Evolutionary conservation across 108 stramenopile genomes (phyloP).

Genomic region (Cyclotella cryptica): DNA sequence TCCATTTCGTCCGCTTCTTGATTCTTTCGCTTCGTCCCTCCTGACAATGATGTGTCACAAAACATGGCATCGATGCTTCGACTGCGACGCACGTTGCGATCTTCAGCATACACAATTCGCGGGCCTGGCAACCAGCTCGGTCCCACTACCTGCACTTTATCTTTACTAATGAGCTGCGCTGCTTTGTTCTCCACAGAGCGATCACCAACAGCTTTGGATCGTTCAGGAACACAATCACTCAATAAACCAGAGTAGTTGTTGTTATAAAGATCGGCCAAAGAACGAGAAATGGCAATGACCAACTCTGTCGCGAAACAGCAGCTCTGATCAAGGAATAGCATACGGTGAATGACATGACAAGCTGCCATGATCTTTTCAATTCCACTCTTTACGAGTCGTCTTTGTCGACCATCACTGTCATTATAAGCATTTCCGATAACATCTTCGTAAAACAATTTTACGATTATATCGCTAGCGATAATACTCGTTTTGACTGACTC

Average conservation of each 20-base stretch:
- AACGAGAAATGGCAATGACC: slow-evolving; percentile 29
- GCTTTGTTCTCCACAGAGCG: not conserved
- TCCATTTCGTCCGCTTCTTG: not conserved
- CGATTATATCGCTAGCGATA: slow-evolving; percentile 31
- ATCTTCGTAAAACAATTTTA: slow-evolving; percentile 34
- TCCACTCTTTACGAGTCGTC: slow-evolving; percentile 5
- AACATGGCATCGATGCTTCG: slow-evolving; percentile 18
- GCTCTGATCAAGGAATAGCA: slow-evolving; percentile 40
- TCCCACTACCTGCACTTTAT: slow-evolving; percentile 1
- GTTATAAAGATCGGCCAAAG: slow-evolving; percentile 37
- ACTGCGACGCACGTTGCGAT: slow-evolving; percentile 33
- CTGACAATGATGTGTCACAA: not conserved
- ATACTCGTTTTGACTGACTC: not conserved
- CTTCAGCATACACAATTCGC: slow-evolving; percentile 5
- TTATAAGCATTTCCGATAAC: slow-evolving; percentile 25
- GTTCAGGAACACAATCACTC: not conserved
- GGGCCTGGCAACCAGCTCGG: not conserved
- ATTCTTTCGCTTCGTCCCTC: slow-evolving; percentile 21
- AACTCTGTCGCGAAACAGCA: slow-evolving; percentile 41
- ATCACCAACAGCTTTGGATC: too few species aligned
- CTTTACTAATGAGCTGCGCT: not conserved
- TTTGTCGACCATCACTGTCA: not conserved
- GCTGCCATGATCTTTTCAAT: slow-evolving; percentile 44
- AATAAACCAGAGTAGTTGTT: slow-evolving; percentile 17
- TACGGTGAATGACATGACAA: slow-evolving; percentile 53